phyloP scores from a whole-genome alignment of 176 grass and related monocot genomes.

The Pontederia crassipes region DNA sequence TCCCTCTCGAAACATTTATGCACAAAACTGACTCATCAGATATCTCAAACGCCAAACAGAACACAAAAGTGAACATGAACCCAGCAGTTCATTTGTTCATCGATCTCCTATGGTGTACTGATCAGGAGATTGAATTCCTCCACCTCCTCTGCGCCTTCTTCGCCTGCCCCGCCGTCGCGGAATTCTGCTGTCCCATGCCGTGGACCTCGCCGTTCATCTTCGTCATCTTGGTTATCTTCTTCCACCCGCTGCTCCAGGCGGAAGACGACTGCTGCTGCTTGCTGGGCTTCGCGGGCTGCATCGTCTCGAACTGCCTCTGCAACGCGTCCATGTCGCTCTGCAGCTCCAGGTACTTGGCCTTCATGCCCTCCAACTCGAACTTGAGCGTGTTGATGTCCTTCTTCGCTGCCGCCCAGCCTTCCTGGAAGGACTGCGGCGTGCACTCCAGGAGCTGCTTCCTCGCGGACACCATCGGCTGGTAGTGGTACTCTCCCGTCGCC shows the following conservation, averaged over 20 bases:
- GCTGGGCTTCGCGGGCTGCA: slow-evolving; percentile 14
- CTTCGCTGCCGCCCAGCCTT: slow-evolving; percentile 84
- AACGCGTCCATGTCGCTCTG: slow-evolving; percentile 86
- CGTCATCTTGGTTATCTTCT: slow-evolving; percentile 65
- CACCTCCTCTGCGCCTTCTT: slow-evolving; percentile 68
- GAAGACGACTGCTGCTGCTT: slow-evolving; percentile 34
- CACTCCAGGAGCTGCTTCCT: slow-evolving; percentile 79
- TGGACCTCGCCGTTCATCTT: slow-evolving; percentile 59
- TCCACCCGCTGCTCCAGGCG: slow-evolving; percentile 87
- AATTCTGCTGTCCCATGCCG: slow-evolving; percentile 12
- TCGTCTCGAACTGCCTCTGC: slow-evolving; percentile 59
- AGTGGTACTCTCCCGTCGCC: slow-evolving; percentile 6
- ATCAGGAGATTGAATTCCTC: slow-evolving; percentile 96
- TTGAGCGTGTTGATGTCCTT: slow-evolving; percentile 99
- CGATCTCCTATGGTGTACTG: background rate
- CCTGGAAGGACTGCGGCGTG: slow-evolving; percentile 95
- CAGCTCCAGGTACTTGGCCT: slow-evolving; percentile 93
- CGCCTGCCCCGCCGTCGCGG: slow-evolving; percentile 20
- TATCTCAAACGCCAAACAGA: too few relatives aligned
- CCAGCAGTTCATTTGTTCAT: too few relatives aligned
- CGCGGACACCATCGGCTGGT: slow-evolving; percentile 14
- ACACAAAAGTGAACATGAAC: too few relatives aligned
- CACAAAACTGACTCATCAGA: too few relatives aligned
- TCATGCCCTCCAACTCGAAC: slow-evolving; percentile 97
- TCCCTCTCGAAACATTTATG: too few relatives aligned